Percentiles rank a stretch among this genome's conserved stretches.
Evolutionary conservation across 2,329 filamentous ascomycete genomes (phyloP).

Genomic region (Shiraia sp.): DNA sequence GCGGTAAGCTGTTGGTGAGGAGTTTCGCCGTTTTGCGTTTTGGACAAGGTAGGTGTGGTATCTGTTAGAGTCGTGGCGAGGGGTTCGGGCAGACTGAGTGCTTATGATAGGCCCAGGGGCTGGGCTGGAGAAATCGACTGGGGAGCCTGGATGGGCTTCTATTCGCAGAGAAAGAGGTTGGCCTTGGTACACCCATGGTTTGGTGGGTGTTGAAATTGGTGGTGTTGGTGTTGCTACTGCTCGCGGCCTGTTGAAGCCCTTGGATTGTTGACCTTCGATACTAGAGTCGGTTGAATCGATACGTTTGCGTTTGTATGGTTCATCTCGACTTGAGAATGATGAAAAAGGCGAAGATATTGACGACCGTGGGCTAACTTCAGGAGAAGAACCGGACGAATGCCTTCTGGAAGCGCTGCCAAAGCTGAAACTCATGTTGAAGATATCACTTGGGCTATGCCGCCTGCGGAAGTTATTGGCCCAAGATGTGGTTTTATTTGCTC

Average conservation of each 20-base stretch:
- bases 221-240: background rate
- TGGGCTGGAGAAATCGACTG: slow-evolving; percentile 11
- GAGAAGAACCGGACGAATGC: slow-evolving; percentile 10
- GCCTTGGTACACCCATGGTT: background rate
- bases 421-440: slow-evolving; percentile 18
- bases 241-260: background rate
- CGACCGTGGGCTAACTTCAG: slow-evolving; percentile 15
- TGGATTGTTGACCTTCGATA: background rate
- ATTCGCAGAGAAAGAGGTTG: background rate
- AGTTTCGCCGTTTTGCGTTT: slow-evolving; percentile 9
- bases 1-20: slow-evolving; percentile 9
- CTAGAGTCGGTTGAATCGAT: slow-evolving; percentile 13
- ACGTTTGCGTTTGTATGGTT: slow-evolving; percentile 12
- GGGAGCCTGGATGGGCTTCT: slow-evolving; percentile 15
- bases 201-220: background rate
- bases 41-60: slow-evolving; percentile 11
- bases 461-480: slow-evolving; percentile 4
- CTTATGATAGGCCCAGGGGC: slow-evolving; percentile 4
- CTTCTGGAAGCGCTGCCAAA: slow-evolving; percentile 9
- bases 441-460: slow-evolving; percentile 6
- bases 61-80: background rate
- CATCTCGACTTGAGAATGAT: slow-evolving; percentile 2
- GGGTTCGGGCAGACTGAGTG: slow-evolving; percentile 2
- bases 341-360: slow-evolving; percentile 8
- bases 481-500: slow-evolving; percentile 2